Conservation (phyloP, 2,329 filamentous ascomycete genomes). For the Dothidotthia symphoricarpi region DNA sequence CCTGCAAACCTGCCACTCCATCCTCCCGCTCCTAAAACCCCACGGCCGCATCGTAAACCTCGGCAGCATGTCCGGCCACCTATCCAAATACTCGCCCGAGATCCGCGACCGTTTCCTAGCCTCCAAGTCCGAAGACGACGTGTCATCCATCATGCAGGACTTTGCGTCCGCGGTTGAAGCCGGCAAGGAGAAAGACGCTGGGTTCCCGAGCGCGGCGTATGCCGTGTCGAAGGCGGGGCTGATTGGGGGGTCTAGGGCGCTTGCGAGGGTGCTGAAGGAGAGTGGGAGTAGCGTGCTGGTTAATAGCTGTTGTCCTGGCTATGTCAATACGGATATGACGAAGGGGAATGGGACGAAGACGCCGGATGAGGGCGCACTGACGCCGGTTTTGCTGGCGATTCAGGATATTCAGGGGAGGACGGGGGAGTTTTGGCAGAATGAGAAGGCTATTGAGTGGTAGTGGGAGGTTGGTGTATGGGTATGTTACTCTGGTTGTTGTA, state of each 20-base stretch:
- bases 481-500: no score
- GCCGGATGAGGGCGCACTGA: constrained; percentile 47
- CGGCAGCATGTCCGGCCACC: constrained; percentile 46
- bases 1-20: constrained; percentile 45
- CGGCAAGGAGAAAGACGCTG: constrained; percentile 48
- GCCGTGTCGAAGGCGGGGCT: constrained; percentile 49
- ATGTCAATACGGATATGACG: constrained; percentile 51
- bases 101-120: constrained; percentile 47
- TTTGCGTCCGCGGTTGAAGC: constrained; percentile 50
- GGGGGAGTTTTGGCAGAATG: constrained; percentile 44
- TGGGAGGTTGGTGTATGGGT: no score
- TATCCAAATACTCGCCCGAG: constrained; percentile 49
- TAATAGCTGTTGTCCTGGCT: constrained; percentile 47
- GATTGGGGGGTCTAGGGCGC: constrained; percentile 43
- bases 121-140: constrained; percentile 44
- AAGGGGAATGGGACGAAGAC: constrained; percentile 41
- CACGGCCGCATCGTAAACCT: constrained; percentile 52
- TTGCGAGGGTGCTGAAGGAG: constrained; percentile 38
- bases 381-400: constrained; percentile 46
- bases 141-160: constrained; percentile 51
- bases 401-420: constrained; percentile 39
- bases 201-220: constrained; percentile 54
- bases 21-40: constrained; percentile 49
- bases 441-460: constrained; percentile 41
- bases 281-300: constrained; percentile 38